Evolutionary conservation across 768 basidiomycete genomes (phyloP).

Genomic region (Dioszegia hungarica): DNA sequence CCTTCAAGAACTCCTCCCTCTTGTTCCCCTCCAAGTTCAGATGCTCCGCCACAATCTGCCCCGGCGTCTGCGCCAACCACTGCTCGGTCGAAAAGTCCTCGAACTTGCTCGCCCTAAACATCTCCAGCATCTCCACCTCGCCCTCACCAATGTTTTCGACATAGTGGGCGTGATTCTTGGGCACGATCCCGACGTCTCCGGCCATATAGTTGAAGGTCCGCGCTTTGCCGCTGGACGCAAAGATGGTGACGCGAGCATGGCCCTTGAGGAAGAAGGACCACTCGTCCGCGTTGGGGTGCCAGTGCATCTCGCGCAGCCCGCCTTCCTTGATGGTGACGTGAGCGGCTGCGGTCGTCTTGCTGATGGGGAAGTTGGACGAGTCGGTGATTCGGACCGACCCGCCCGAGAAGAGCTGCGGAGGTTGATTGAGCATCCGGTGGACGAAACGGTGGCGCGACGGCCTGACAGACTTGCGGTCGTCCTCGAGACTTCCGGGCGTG

Average conservation of each 20-base stretch:
- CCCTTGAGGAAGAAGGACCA: constrained; percentile 50
- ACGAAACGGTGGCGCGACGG: constrained; percentile 55
- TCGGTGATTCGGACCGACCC: constrained; percentile 63
- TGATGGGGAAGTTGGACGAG: constrained; percentile 55
- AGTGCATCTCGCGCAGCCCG: constrained; percentile 61
- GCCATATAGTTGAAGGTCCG: constrained; percentile 61
- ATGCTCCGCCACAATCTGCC: constrained; percentile 7
- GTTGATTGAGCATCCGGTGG: constrained; percentile 54
- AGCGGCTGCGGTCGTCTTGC: constrained; percentile 58
- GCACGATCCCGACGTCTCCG: constrained; percentile 56
- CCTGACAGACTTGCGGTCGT: constrained; percentile 17
- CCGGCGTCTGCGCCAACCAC: constrained; percentile 9
- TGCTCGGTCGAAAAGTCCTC: constrained; percentile 6
- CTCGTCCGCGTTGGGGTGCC: constrained; percentile 60
- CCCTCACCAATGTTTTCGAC: constrained; percentile 64
- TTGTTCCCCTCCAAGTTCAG: constrained; percentile 9
- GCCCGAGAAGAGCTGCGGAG: constrained; percentile 51
- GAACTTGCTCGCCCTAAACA: constrained; percentile 57
- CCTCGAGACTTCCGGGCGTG: constrained; percentile 18
- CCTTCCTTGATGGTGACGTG: constrained; percentile 60
- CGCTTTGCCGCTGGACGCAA: constrained; percentile 57
- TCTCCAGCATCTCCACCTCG: constrained; percentile 59
- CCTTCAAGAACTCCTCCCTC: constrained; percentile 9
- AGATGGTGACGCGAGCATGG: constrained; percentile 57
- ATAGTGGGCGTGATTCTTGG: constrained; percentile 53